Evolutionary conservation across 2,329 filamentous ascomycete genomes (phyloP), one percentile per base, ranked within the genome.

Genomic region (Fusarium sterilihyphosum): DNA sequence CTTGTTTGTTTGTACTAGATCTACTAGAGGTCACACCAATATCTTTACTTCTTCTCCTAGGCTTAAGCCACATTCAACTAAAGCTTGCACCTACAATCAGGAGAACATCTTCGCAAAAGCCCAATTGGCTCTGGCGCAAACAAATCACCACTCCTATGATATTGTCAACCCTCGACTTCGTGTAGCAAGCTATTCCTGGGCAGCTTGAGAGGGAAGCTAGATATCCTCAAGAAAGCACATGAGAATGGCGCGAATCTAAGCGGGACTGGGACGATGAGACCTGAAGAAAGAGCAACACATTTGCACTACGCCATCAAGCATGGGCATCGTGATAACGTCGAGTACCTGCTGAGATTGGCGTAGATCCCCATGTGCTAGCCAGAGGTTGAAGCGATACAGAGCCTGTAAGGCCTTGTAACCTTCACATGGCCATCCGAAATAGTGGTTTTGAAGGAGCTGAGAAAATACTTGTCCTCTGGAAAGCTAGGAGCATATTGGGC

Each of bases 221-320:
- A 65, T 40, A 63, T 59, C 24, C 50, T 71, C 16, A 67, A 64
- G 47, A 52, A 54, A 18, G 74, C 61, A 26, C 38, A 60, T 13
- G 31, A 52, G 33, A 22, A 73, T 13, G 61, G 65, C 35, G 61
- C 56, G 14, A 50, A 52, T 41, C 33, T 73, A 50, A 60, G 52
- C 35, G 22, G 49, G 12, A 61, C 53, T 24, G 63, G 68, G 38
- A n/a, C 31, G 5, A 71, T 41, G 17, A 56, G 37, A 14, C 9
- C n/a, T 20, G 35, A 33, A 17, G 40, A 59, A 22, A 46, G 37
- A 17, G 71, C 43, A 3, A 62, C 58, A 7, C 65, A 61, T 38
- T 57, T 76, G 6, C 58, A 71, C 20, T 66, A 67, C 29, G 47
- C 65, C 11, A 70, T 73, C 8, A 31, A 64, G 26, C 43, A 76